Base-by-base conservation (phyloP, 2,329 filamentous ascomycete species). In the Monosporascus cannonballus region DNA sequence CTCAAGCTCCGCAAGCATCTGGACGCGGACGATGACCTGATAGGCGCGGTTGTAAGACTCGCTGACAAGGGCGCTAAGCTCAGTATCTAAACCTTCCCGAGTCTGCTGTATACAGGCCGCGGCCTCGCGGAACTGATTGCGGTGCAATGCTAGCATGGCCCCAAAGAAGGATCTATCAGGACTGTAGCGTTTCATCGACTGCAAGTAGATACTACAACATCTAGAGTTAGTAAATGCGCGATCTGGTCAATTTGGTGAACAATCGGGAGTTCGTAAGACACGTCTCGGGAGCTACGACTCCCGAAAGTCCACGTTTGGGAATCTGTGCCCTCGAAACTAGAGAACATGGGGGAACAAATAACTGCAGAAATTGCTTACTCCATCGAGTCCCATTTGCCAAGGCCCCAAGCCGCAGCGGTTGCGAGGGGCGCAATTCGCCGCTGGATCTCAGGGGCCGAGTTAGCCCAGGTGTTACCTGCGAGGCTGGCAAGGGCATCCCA, bases 41-140 rank as follows among this genome's bases (percentile, higher is more conserved):
- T 99, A 99, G 9, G 94, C 95, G 55, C 94, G 85, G 63, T 96
- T 96, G 71, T 99, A 99, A 2, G 93, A 97, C 69, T 99, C 94
- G 67, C 92, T 95, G n/a, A 99, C 86, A 3, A 99, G 80, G 4
- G 94, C 94, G 63, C 91, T 96, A 37, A 99, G 80, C 68, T 99
- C 95, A 0, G 93, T 96, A 62, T 99, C 95, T 17, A 99, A 80
- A 8, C 90, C 92, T 68, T 97, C 93, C 41, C 94, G 84, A 42
- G 93, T 93, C 67, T 93, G 91, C 60, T 93, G 87, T 51, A 99
- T 94, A 67, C 92, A 95, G 38, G 80, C 76, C n/a, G 89, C 80
- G 3, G 95, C 92, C 62, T 96, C 90, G 27, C 90, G 85, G 72
- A 96, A 99, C 61, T 96, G 91, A 65, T 97, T 96, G 48, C 93